Evolutionary conservation across 352 stramenopile genomes (phyloP).

Genomic region (Globisporangium cylindrosporum): DNA sequence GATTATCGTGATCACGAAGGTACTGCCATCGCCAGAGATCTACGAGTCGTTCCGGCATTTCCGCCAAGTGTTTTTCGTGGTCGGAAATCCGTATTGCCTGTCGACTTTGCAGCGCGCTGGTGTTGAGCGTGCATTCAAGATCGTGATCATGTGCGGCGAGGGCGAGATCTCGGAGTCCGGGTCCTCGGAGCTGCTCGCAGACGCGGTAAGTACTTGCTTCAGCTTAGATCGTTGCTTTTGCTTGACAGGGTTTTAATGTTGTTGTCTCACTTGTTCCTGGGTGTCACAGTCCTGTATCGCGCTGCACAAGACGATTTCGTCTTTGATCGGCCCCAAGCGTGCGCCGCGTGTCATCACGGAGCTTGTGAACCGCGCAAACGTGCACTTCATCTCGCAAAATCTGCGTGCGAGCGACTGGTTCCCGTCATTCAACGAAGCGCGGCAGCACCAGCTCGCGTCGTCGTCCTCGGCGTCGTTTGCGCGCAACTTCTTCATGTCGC

Average conservation of each 20-base stretch:
- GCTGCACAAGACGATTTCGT: constrained; percentile 80
- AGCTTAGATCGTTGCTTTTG: neutral
- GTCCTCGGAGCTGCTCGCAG: constrained; percentile 66
- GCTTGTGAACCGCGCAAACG: constrained; percentile 74
- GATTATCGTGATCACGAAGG: constrained; percentile 60
- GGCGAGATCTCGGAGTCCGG: constrained; percentile 50
- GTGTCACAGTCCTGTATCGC: constrained; percentile 56
- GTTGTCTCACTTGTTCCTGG: constrained; percentile 11
- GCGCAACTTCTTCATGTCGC: constrained; percentile 77
- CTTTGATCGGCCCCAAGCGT: constrained; percentile 53
- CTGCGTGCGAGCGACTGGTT: constrained; percentile 73
- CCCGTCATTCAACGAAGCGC: constrained; percentile 18
- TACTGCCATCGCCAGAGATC: constrained; percentile 53
- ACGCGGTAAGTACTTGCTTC: constrained; percentile 40
- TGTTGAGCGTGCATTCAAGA: constrained; percentile 55
- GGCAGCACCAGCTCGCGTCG: constrained; percentile 35
- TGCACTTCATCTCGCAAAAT: constrained; percentile 84
- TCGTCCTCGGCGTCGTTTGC: constrained; percentile 59
- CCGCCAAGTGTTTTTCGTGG: constrained; percentile 66
- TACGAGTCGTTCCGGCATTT: constrained; percentile 73
- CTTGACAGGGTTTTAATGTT: neutral
- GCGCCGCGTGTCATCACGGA: constrained; percentile 74
- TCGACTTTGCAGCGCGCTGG: constrained; percentile 61
- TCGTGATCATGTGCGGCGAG: constrained; percentile 74
- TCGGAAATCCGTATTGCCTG: constrained; percentile 59